phyloP scores from a whole-genome alignment of 129 eudicot species.

The Saposhnikovia divaricata region DNA sequence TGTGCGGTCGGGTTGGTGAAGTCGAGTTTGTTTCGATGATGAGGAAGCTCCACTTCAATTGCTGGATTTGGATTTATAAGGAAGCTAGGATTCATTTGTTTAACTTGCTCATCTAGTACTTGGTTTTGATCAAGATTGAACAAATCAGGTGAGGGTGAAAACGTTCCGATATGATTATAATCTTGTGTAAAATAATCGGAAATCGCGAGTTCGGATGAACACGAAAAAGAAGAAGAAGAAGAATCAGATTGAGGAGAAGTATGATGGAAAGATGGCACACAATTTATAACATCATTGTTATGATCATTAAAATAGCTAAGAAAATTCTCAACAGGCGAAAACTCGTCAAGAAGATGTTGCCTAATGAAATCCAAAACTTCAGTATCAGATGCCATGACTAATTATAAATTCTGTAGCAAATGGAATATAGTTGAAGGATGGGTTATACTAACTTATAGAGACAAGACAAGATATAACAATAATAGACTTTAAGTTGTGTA shows the following conservation, averaged over 20 bases:
- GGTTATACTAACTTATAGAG: too few relatives aligned
- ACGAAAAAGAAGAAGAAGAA: neutral
- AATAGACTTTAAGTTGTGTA: neutral
- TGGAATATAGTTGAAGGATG: neutral
- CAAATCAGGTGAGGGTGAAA: neutral
- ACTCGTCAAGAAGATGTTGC: slow-evolving; percentile 47
- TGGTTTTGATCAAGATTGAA: neutral
- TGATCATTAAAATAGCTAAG: neutral
- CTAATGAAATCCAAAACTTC: slow-evolving; percentile 39
- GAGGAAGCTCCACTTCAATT: slow-evolving; percentile 22
- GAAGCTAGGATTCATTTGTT: neutral
- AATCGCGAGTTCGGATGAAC: neutral
- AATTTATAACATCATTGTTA: neutral
- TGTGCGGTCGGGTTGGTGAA: neutral
- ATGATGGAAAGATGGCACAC: neutral
- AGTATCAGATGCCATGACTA: slow-evolving; percentile 25
- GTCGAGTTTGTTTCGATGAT: slow-evolving; percentile 21
- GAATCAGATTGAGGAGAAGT: slow-evolving; percentile 17
- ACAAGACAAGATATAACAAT: neutral
- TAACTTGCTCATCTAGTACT: slow-evolving; percentile 1
- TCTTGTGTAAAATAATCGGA: slow-evolving; percentile 10
- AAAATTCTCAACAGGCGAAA: slow-evolving; percentile 15
- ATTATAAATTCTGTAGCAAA: too few relatives aligned
- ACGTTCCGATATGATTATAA: neutral
- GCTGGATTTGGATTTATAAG: slow-evolving; percentile 18